Conservation (phyloP, 371 early-diverging fungal genomes). For the Funneliformis caledonium region DNA sequence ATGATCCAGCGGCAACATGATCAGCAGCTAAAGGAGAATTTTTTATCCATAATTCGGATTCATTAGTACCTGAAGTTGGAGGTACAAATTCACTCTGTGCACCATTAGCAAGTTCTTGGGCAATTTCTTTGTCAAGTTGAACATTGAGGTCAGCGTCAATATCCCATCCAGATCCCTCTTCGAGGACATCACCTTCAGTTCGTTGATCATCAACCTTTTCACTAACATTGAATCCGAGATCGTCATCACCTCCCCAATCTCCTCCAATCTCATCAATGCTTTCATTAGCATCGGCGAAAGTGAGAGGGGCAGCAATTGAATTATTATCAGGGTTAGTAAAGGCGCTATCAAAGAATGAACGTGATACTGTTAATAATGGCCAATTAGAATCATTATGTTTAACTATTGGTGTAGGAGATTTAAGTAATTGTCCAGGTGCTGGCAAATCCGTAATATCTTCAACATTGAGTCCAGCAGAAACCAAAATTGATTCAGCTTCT, state of each 20-base stretch:
- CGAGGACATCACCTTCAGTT: slow-evolving; percentile 50
- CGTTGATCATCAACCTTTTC: slow-evolving; percentile 40
- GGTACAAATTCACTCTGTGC: slow-evolving; percentile 70
- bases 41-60: slow-evolving; percentile 76
- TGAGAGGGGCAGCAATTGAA: slow-evolving; percentile 48
- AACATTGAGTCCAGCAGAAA: slow-evolving; percentile 66
- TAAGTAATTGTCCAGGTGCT: slow-evolving; percentile 53
- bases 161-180: slow-evolving; percentile 60
- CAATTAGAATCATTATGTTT: slow-evolving; percentile 80
- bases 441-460: slow-evolving; percentile 65
- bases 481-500: slow-evolving; percentile 81
- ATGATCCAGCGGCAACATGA: slow-evolving; percentile 92
- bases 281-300: slow-evolving; percentile 50
- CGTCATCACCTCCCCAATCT: slow-evolving; percentile 76
- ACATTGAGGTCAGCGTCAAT: slow-evolving; percentile 64
- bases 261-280: slow-evolving; percentile 60
- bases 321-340: slow-evolving; percentile 52
- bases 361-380: slow-evolving; percentile 81
- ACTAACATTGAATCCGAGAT: slow-evolving; percentile 51
- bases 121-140: slow-evolving; percentile 66
- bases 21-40: slow-evolving; percentile 85
- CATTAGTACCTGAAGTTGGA: slow-evolving; percentile 74
- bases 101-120: slow-evolving; percentile 62
- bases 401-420: slow-evolving; percentile 68
- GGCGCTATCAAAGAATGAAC: slow-evolving; percentile 69